A percentile compares a stretch with the other conserved stretches of the same genome.
Conservation (phyloP, 2,329 filamentous ascomycete genomes). For the Apiospora aurea region DNA sequence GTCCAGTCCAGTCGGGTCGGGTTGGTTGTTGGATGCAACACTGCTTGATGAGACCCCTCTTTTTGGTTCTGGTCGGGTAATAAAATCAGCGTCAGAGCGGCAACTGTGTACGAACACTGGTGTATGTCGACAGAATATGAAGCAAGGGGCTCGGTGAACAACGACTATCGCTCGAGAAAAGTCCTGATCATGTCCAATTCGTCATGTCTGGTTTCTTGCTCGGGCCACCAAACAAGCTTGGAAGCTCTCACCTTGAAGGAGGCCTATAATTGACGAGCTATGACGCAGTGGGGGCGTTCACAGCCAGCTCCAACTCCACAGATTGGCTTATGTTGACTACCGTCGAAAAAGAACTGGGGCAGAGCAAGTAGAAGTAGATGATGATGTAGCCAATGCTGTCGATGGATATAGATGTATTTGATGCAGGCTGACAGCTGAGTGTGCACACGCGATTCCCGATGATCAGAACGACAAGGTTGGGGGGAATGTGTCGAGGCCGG, state of each 20-base stretch:
- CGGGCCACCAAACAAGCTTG: neutral
- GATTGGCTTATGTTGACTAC: neutral
- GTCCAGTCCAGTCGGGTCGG: too few species aligned
- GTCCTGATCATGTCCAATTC: neutral
- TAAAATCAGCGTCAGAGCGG: neutral
- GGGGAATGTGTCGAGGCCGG: neutral
- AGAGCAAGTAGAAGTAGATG: neutral
- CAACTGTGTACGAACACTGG: neutral
- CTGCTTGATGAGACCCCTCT: neutral
- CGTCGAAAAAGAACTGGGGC: neutral
- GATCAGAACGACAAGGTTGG: neutral
- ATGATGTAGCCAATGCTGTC: neutral
- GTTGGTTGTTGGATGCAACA: neutral
- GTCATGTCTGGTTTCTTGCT: neutral
- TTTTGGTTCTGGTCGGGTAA: neutral
- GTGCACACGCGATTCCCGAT: neutral
- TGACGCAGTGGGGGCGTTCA: slow-evolving; percentile 19
- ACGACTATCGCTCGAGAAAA: too few species aligned
- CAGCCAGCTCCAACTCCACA: neutral
- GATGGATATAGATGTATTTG: too few species aligned
- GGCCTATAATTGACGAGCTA: neutral
- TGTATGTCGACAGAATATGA: neutral
- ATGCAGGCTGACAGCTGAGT: too few species aligned
- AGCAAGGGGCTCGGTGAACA: neutral
- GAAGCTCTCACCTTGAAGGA: neutral